Evolutionary conservation across 179 eudicot genomes (phyloP), one percentile per base, ranked within the genome.

Genomic region (Heliamphora ciliata): DNA sequence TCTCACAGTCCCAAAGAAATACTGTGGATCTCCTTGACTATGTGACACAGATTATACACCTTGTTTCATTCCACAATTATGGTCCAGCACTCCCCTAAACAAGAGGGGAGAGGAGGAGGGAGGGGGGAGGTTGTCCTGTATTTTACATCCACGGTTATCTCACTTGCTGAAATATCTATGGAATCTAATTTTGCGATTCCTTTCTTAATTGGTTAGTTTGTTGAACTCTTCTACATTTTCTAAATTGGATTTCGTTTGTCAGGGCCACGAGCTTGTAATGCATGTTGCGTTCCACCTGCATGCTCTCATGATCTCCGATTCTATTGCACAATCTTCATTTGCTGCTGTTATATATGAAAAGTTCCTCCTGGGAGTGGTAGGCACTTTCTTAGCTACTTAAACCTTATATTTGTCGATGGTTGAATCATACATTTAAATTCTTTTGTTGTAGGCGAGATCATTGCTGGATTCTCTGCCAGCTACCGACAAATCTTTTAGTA

Each of bases 181-280:
- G 60, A 66, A 7, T 65, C 61, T 18, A 58, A 50, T n/a, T 51
- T 48, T 79, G 59, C 74, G 52, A n/a, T 10, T 78, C 56, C 2
- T 51, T 63, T 65, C 10, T 55, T 79, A 52, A 31, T 52, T 24
- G 50, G 4, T 70, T 70, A 5, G 24, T 71, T 80, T 10, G 17
- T 40, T 4, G n/a, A 70, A 61, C 47, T 24, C 66, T 56, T 71
- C 47, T 8, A 81, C 15, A 47, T 47, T 72, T 65, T 81, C 67
- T 54, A 56, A 24, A 4, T 50, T 55, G 7, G 40, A 59, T 11
- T 85, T 83, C 74, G 9, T 31, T 79, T 84, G 77, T 85, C 94
- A 97, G 99, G 99, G 97, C 18, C 99, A 94, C 81, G 99, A 97
- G 86, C 97, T 97, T 84, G 92, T 90, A 66, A 92, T 97, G 97